Base-by-base conservation (phyloP, 306 rosid species). In the Comarum palustre region DNA sequence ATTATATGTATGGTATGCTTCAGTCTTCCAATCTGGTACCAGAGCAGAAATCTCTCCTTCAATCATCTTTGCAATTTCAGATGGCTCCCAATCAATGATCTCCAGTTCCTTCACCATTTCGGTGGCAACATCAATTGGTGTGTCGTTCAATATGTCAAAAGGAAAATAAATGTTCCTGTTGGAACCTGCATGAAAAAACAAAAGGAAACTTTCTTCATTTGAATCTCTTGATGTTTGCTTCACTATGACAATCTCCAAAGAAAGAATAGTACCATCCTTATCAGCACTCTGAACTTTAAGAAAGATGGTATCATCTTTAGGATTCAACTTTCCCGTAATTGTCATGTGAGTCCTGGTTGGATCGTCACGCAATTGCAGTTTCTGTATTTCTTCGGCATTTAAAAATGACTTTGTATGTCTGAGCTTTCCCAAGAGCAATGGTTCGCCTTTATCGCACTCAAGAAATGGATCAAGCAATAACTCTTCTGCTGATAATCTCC, bases 31-130 rank as follows among this genome's bases (percentile, higher is more conserved):
- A 38, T 82, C 77, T 14, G 98, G 98, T 39, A 86, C 75, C 36
- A 90, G 73, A 32, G 84, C 76, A 36, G 86, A 87, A 64, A 90
- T 83, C 82, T 87, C 98, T 60, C 79, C 96, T 83, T 93, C 89
- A 52, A 93, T 92, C 95, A 90, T 90, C 59, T 78, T 80, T 3
- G 96, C 92, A 75, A 92, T 92, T 79, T 92, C 96, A 74, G 71
- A 86, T 38, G 96, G 98, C 71, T 84, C 92, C 96, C 86, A 87
- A 78, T 89, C 90, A 6, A 80, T 76, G 67, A 93, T 90, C 83
- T 90, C 97, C 86, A 93, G 83, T 79, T 93, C 97, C 75, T 81
- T 89, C 73, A 90, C 98, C 98, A 93, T 93, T 85, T 93, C 98
- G 73, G 59, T 87, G 2, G 96, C 97, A 61, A 93, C 98, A 74